Evolutionary conservation across 2,329 filamentous ascomycete species (phyloP).

Genomic region (Ustulina deusta): DNA sequence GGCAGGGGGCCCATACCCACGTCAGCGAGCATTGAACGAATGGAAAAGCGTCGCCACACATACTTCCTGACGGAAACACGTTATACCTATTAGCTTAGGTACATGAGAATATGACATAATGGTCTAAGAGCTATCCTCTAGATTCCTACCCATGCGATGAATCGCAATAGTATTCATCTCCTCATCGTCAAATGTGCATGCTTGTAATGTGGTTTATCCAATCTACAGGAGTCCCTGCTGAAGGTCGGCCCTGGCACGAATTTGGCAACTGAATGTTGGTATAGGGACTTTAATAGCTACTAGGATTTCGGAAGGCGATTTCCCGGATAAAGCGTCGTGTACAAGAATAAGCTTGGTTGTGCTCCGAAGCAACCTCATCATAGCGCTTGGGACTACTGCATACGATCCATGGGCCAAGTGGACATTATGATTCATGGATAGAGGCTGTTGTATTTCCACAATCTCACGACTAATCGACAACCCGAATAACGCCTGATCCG

Average conservation of each 20-base stretch:
- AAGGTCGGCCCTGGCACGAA: too few species aligned
- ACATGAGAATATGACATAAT: conserved; percentile 15
- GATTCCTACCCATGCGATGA: not conserved
- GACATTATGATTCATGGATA: not conserved
- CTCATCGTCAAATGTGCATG: not conserved
- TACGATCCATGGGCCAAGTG: not conserved
- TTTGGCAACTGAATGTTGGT: too few species aligned
- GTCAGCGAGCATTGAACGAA: conserved; percentile 4
- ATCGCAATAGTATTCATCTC: not conserved
- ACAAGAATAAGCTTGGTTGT: too few species aligned
- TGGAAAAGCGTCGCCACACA: not conserved
- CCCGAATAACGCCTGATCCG: conserved; percentile 14
- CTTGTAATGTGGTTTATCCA: not conserved
- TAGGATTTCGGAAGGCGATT: not conserved
- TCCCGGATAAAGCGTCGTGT: too few species aligned
- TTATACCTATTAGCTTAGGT: conserved; percentile 12
- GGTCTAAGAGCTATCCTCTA: not conserved
- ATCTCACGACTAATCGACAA: not conserved
- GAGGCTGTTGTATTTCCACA: not conserved
- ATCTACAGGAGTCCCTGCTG: too few species aligned
- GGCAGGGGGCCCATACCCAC: not conserved
- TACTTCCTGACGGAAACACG: conserved; percentile 2
- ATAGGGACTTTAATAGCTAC: too few species aligned
- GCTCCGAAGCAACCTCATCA: not conserved
- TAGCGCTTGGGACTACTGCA: not conserved